Evolutionary conservation across 2,329 filamentous ascomycete species (phyloP).

Genomic region (Hypocreales sp.): DNA sequence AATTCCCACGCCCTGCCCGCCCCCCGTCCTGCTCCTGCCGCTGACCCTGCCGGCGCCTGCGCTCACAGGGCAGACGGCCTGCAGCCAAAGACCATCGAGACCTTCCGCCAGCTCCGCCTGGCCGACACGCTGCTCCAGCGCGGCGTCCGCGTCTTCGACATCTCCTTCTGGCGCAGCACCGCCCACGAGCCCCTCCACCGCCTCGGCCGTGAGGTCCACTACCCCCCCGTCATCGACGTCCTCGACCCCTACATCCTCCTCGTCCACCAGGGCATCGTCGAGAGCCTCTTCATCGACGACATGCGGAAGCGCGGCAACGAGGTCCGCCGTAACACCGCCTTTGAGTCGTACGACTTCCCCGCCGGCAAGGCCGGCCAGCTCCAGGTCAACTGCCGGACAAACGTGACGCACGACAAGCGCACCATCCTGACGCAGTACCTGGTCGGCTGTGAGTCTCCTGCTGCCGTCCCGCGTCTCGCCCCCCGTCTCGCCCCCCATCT

Average conservation of each 20-base stretch:
- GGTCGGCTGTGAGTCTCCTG: conserved; percentile 41
- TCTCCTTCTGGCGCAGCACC: conserved; percentile 53
- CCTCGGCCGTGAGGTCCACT: conserved; percentile 51
- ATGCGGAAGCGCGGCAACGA: conserved; percentile 46
- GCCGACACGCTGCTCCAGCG: conserved; percentile 51
- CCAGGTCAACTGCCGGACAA: conserved; percentile 34
- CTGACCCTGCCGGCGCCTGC: too few relatives aligned
- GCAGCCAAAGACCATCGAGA: conserved; percentile 68
- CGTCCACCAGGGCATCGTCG: conserved; percentile 62
- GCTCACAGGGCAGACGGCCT: conserved; percentile 47
- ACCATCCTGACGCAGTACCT: conserved; percentile 45
- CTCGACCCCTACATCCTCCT: conserved; percentile 41
- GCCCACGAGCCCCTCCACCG: conserved; percentile 36
- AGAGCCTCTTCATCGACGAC: conserved; percentile 54
- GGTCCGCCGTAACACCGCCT: conserved; percentile 49
- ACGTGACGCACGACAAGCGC: conserved; percentile 32
- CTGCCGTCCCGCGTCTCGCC: neutral
- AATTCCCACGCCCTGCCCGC: conserved; percentile 5
- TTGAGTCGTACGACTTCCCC: conserved; percentile 37
- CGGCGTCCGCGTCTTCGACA: conserved; percentile 58
- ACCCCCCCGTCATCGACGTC: conserved; percentile 44
- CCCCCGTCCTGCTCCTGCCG: neutral
- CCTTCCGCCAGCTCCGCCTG: conserved; percentile 56
- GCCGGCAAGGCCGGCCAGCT: conserved; percentile 26
- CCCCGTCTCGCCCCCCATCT: too few relatives aligned